These are phyloP conservation scores for Phytophthora quininea DNA, from an alignment of 352 stramenopile genomes.

Conservation along the genomic window DNA sequence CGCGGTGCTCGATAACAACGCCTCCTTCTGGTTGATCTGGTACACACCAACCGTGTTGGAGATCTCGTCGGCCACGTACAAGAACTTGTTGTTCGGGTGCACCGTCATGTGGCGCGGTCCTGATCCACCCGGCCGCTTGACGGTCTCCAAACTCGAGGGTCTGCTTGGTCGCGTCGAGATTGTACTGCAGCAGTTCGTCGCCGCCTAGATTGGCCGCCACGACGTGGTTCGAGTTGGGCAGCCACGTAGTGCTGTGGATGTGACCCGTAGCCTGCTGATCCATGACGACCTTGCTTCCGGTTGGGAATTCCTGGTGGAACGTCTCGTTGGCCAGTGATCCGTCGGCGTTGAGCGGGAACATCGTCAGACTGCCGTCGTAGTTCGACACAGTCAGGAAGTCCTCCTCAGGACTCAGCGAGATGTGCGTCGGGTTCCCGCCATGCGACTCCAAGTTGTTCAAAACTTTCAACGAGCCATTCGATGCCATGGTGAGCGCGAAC, in stretches of 20 bases:
- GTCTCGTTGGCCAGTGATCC: constrained; percentile 36
- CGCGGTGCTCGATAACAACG: constrained; percentile 21
- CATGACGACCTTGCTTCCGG: constrained; percentile 38
- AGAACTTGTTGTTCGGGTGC: constrained; percentile 40
- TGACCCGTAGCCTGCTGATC: constrained; percentile 45
- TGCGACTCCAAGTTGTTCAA: constrained; percentile 51
- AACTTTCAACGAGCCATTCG: constrained; percentile 33
- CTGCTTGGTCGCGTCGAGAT: constrained; percentile 35
- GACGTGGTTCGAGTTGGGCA: constrained; percentile 38
- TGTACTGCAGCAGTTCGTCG: constrained; percentile 57
- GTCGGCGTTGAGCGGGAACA: constrained; percentile 48
- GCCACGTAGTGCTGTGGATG: constrained; percentile 64
- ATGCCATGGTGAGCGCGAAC: constrained; percentile 33
- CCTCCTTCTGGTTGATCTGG: constrained; percentile 23
- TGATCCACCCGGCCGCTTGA: constrained; percentile 35
- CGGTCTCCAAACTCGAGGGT: constrained; percentile 26
- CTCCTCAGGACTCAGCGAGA: constrained; percentile 48
- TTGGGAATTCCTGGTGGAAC: constrained; percentile 44
- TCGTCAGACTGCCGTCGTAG: constrained; percentile 57
- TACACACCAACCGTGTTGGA: constrained; percentile 64
- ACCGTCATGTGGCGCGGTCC: constrained; percentile 58
- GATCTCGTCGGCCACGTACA: constrained; percentile 62
- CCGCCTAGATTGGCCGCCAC: constrained; percentile 54
- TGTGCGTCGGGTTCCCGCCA: constrained; percentile 42
- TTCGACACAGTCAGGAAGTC: constrained; percentile 57